Evolutionary conservation across 2,329 filamentous ascomycete species (phyloP).

Genomic region (Colletotrichum orchidophilum): DNA sequence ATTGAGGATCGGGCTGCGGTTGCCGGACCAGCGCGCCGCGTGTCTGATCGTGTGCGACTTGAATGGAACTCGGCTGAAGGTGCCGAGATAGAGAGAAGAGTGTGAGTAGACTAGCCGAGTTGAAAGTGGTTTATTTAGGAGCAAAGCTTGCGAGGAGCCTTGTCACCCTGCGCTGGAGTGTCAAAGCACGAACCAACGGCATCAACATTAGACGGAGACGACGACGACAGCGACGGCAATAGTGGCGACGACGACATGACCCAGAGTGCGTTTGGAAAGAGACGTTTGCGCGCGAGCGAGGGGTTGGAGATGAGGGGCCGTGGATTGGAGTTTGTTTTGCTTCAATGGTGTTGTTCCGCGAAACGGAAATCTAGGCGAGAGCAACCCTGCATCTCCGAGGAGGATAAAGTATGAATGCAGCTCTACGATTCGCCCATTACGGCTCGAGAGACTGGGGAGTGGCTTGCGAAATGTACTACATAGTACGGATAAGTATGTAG

Average conservation of each 20-base stretch:
- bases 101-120: not conserved
- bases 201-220: slow-evolving; percentile 6
- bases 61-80: not conserved
- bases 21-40: not conserved
- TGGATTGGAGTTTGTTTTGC: not conserved
- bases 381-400: not conserved
- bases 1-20: not conserved
- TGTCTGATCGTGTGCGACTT: not conserved
- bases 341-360: not conserved
- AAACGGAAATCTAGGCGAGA: not conserved
- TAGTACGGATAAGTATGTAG: too few species aligned
- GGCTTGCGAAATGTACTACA: too few species aligned
- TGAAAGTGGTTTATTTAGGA: not conserved
- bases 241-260: not conserved
- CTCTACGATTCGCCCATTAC: not conserved
- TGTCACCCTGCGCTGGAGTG: slow-evolving; percentile 18
- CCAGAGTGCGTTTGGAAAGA: not conserved
- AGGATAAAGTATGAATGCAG: not conserved
- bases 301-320: not conserved
- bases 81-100: slow-evolving; percentile 2
- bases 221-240: not conserved
- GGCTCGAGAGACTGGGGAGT: not conserved
- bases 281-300: not conserved
- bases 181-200: slow-evolving; percentile 18
- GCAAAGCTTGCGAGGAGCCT: slow-evolving; percentile 24